phyloP scores from a whole-genome alignment of 345 rosid species.

The Balakata baccata region DNA sequence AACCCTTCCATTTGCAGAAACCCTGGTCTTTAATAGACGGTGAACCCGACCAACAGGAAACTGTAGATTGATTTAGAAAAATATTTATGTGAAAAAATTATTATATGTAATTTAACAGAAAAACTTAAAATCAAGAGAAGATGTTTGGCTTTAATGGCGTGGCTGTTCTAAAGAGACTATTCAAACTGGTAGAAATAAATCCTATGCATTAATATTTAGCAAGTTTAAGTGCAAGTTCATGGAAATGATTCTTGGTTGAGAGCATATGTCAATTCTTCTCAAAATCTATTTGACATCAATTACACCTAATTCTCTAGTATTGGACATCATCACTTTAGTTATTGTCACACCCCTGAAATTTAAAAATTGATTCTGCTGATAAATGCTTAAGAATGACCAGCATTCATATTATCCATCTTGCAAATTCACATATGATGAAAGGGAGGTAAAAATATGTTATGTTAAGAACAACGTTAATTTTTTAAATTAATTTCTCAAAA shows the following conservation, averaged over 20 bases:
- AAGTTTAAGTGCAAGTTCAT: not conserved
- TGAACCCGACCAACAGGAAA: constrained; percentile 30
- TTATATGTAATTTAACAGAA: not conserved
- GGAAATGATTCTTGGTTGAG: not conserved
- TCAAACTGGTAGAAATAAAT: not conserved
- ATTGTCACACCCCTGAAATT: not conserved
- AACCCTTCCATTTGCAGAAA: constrained; percentile 30
- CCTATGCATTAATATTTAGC: not conserved
- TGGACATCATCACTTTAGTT: too few relatives aligned
- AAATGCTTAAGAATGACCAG: not conserved
- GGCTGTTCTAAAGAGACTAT: not conserved
- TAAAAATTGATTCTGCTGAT: not conserved
- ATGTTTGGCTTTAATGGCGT: not conserved
- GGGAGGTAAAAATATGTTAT: not conserved
- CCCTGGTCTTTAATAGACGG: constrained; percentile 28
- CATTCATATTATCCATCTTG: not conserved
- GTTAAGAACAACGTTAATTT: too few relatives aligned
- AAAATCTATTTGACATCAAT: not conserved
- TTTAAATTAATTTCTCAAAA: too few relatives aligned
- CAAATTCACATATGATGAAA: not conserved
- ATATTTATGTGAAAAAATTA: not conserved
- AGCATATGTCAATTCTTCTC: not conserved
- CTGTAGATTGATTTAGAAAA: constrained; percentile 1
- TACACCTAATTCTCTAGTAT: not conserved
- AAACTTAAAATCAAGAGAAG: not conserved